A percentile compares a stretch with the other conserved stretches of the same genome.
These are phyloP conservation scores for Angomonas deanei DNA, from an alignment of 208 protist species.

Conservation along the genomic window DNA sequence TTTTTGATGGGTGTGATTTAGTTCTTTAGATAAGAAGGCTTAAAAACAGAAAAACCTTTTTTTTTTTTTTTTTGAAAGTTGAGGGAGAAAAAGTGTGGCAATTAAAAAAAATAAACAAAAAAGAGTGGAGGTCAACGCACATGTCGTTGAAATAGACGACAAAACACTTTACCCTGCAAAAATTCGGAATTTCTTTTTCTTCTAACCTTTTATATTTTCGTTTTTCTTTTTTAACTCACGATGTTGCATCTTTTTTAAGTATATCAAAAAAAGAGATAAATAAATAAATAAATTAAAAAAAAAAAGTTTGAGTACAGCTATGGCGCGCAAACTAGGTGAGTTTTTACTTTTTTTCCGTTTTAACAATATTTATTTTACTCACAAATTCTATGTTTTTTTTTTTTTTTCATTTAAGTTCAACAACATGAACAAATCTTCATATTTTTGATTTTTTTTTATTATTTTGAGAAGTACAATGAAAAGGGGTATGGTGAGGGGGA, in stretches of 20 bases:
- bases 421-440: neutral
- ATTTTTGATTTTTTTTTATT: neutral
- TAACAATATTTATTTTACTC: too few species aligned
- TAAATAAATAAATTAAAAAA: constrained; percentile 3
- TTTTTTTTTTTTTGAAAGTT: too few species aligned
- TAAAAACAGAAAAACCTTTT: too few species aligned
- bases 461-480: neutral
- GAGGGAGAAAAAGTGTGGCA: neutral
- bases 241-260: too few species aligned
- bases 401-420: neutral
- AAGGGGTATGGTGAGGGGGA: neutral
- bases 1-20: neutral
- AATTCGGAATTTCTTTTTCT: too few species aligned
- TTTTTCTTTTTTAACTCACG: too few species aligned
- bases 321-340: too few species aligned
- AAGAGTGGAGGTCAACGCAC: neutral
- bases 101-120: neutral
- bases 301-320: neutral
- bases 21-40: too few species aligned
- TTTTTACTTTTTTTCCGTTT: too few species aligned
- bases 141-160: too few species aligned
- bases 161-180: too few species aligned
- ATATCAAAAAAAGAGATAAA: neutral
- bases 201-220: too few species aligned
- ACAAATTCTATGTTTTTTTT: neutral